Percentiles rank a stretch among this genome's conserved stretches.
Evolutionary conservation across 2,329 filamentous ascomycete genomes (phyloP).

Genomic region (Colletotrichum sp.): DNA sequence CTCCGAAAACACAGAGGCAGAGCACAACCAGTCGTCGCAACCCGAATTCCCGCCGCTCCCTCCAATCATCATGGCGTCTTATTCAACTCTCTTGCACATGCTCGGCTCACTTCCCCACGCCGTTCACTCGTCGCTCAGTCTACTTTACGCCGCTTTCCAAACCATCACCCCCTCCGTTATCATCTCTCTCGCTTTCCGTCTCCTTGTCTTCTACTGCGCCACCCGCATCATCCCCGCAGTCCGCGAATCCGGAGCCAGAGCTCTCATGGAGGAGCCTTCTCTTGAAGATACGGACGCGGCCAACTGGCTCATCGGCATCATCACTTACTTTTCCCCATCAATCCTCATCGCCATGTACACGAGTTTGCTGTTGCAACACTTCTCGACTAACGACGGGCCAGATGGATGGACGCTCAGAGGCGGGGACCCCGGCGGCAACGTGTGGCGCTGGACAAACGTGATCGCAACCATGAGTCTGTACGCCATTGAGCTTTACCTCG

Average conservation of each 20-base stretch:
- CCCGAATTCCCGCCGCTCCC: conserved; percentile 96
- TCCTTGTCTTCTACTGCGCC: conserved; percentile 94
- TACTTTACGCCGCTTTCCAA: conserved; percentile 90
- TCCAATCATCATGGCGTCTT: conserved; percentile 97
- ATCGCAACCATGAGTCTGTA: conserved; percentile 89
- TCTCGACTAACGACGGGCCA: conserved; percentile 75
- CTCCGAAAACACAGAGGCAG: conserved; percentile 64
- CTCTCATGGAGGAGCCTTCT: conserved; percentile 82
- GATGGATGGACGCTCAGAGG: conserved; percentile 86
- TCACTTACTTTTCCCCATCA: conserved; percentile 94
- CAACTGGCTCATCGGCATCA: conserved; percentile 77
- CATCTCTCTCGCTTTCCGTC: conserved; percentile 91
- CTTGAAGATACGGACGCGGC: conserved; percentile 87
- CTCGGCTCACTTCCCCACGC: conserved; percentile 83
- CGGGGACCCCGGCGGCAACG: conserved; percentile 81
- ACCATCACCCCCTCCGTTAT: conserved; percentile 96
- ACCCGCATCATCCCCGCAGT: conserved; percentile 96
- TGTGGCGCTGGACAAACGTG: conserved; percentile 94
- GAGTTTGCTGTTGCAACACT: conserved; percentile 93
- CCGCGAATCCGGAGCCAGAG: conserved; percentile 82
- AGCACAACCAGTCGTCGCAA: conserved; percentile 58
- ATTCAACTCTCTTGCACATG: conserved; percentile 86
- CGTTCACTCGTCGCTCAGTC: conserved; percentile 81
- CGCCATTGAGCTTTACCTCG: conserved; percentile 86
- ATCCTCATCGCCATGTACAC: conserved; percentile 97